Base-by-base conservation (phyloP, 108 stramenopile species). In the Mediolabrus comicus region DNA sequence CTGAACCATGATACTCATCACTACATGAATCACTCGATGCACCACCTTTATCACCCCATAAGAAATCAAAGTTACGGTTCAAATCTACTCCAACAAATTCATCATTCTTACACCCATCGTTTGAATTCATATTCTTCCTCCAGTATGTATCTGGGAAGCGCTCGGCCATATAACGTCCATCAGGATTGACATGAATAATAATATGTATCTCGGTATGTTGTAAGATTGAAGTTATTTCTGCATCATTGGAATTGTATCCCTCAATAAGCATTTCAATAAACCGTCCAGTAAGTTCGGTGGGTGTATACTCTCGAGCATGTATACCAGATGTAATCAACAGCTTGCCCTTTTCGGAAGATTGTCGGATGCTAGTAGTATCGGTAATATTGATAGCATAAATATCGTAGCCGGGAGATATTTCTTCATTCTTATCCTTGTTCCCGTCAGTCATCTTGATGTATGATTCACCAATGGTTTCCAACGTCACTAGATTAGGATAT, bases 1-100 rank as follows among this genome's bases (percentile, higher is more conserved):
- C 53, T 11, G 35, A 31, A 10, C 87, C 87, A 52, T 71, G 59
- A 34, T 79, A 83, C 4, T 43, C 39, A 4, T 74, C 53, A 28
- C 13, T 19, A 38, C 87, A 88, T 10, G 79, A 59, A 34, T 77
- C 49, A 19, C 53, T 27, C 12, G 58, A 62, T 0, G 79, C 62
- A n/a, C 85, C 87, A 33, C 34, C 27, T 9, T 57, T 27, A 9
- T 58, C 60, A 0, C 87, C 85, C 87, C 87, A 88, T 39, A 61
- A 49, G 32, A 84, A 85, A 36, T 76, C 81, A 54, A 64, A 88
- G 30, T 88, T 88, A 8, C 87, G 71, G 66, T 83, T 83, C 27
- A 83, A 32, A 53, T 83, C 83, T 0, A 83, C 83, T 2, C 83
- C 83, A 24, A 22, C 19, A 22, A 49, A 49, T 8, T 17, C 59